Percentiles rank a stretch among this genome's conserved stretches.
phyloP scores from a whole-genome alignment of 768 basidiomycete genomes.

The Leccinum subtestaceum region DNA sequence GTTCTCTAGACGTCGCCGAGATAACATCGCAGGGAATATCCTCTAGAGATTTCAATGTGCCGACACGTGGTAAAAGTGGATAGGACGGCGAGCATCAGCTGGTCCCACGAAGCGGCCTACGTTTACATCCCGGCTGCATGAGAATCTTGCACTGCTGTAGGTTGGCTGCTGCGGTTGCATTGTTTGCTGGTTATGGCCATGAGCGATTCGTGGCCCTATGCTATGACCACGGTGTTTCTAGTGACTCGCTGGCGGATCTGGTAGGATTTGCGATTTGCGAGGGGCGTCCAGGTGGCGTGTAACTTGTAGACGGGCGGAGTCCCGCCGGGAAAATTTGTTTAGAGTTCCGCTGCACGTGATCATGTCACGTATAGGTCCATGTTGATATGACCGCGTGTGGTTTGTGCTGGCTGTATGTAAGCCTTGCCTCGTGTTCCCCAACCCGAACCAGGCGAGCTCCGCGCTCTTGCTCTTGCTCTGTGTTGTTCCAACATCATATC shows the following conservation, averaged over 20 bases:
- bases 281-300: not conserved
- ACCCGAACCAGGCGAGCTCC: constrained; percentile 26
- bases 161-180: not conserved
- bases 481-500: constrained; percentile 19
- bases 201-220: not conserved
- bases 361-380: constrained; percentile 8
- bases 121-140: not conserved
- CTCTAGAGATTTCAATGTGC: not conserved
- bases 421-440: constrained; percentile 29
- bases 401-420: constrained; percentile 20
- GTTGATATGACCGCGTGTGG: constrained; percentile 14
- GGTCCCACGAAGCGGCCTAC: not conserved
- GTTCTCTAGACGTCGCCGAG: not conserved
- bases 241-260: not conserved
- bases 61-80: not conserved
- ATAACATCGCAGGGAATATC: not conserved
- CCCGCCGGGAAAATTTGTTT: not conserved
- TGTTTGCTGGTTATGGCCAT: not conserved
- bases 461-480: constrained; percentile 22
- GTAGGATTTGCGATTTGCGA: not conserved
- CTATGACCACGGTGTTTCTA: not conserved
- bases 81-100: not conserved
- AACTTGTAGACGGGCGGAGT: no score
- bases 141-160: not conserved
- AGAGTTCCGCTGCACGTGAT: constrained; percentile 22